Conservation (phyloP, 1,284 basidiomycete species). For the Inonotus hispidus region DNA sequence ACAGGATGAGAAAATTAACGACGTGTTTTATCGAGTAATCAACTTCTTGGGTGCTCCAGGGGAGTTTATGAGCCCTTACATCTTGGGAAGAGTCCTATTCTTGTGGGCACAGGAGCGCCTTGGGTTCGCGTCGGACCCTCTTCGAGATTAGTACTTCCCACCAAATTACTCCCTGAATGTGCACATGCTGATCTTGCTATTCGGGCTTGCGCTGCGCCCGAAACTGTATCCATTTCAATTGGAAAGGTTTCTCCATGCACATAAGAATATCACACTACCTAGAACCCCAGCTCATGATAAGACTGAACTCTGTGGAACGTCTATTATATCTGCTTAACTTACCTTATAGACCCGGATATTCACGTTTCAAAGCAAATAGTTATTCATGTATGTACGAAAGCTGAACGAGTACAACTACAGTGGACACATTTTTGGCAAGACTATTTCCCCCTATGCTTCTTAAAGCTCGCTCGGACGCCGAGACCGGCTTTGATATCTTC, state of each 20-base stretch:
- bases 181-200: neutral
- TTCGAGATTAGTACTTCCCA: neutral
- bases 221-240: neutral
- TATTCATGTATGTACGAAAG: too few relatives aligned
- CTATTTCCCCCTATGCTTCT: slow-evolving; percentile 62
- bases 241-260: neutral
- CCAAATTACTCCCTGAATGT: neutral
- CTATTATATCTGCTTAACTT: neutral
- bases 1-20: slow-evolving; percentile 12
- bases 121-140: neutral
- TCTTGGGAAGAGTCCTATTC: slow-evolving; percentile 4
- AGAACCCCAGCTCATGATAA: neutral
- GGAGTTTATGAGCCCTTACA: slow-evolving; percentile 7
- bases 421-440: neutral
- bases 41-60: slow-evolving; percentile 10
- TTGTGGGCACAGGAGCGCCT: slow-evolving; percentile 2
- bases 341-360: neutral
- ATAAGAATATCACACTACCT: neutral
- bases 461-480: slow-evolving; percentile 75
- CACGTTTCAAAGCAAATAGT: neutral
- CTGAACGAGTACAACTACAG: neutral
- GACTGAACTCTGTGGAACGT: neutral
- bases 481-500: slow-evolving; percentile 72
- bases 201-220: neutral
- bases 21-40: neutral